Evolutionary conservation across 805 yeast genomes (phyloP).

Genomic region (Lipomyces yamadae): DNA sequence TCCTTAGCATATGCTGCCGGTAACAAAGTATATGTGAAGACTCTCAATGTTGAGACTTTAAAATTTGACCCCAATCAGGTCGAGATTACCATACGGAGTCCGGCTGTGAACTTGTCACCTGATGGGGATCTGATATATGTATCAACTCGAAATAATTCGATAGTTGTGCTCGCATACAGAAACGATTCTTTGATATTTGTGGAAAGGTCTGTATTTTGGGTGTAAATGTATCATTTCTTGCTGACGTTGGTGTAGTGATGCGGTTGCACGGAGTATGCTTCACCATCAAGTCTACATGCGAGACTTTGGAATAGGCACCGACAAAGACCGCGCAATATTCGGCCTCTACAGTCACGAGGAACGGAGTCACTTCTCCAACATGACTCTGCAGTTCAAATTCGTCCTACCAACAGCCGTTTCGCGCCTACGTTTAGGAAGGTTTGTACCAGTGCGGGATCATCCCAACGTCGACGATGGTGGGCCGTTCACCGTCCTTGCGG

Average conservation of each 20-base stretch:
- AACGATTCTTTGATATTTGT: conserved; percentile 11
- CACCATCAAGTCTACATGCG: conserved; percentile 13
- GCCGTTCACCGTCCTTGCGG: not conserved
- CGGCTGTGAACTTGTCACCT: conserved; percentile 18
- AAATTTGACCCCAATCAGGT: conserved; percentile 15
- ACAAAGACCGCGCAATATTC: conserved; percentile 26
- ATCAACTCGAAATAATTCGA: conserved; percentile 27
- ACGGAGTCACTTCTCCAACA: conserved; percentile 17
- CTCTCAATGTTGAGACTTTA: conserved; percentile 18
- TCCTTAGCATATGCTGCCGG: conserved; percentile 30
- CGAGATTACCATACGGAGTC: conserved; percentile 23
- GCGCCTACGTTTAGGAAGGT: conserved; percentile 23
- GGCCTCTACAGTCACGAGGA: conserved; percentile 24
- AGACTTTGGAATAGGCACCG: conserved; percentile 24
- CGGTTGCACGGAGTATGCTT: conserved; percentile 26
- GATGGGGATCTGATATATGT: conserved; percentile 20
- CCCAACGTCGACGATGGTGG: not conserved
- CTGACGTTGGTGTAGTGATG: conserved; percentile 22
- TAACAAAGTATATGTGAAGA: conserved; percentile 14
- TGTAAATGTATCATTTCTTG: not conserved
- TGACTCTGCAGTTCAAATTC: conserved; percentile 19
- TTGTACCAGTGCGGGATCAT: conserved; percentile 15
- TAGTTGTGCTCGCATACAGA: conserved; percentile 12
- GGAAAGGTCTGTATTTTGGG: conserved; percentile 19
- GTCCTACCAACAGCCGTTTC: conserved; percentile 28